Conservation (phyloP, 371 early-diverging fungal genomes). For the Rhizopus microsporus region DNA sequence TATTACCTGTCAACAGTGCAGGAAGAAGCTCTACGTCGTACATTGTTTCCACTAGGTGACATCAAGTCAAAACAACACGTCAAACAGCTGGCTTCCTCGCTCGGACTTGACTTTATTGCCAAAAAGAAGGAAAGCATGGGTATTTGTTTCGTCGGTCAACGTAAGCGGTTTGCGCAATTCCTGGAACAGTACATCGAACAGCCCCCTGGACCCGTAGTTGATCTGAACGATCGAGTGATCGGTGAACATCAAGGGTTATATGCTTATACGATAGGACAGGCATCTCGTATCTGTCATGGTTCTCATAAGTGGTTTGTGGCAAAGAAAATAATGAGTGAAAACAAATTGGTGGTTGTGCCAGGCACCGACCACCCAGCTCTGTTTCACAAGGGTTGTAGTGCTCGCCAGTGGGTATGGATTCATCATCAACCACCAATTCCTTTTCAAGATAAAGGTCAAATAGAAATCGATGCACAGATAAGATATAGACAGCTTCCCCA, state of each 20-base stretch:
- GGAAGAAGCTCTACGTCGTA: slow-evolving; percentile 48
- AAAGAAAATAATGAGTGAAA: slow-evolving; percentile 33
- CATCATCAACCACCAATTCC: slow-evolving; percentile 22
- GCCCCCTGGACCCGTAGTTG: slow-evolving; percentile 63
- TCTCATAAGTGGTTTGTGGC: slow-evolving; percentile 61
- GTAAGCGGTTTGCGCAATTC: slow-evolving; percentile 76
- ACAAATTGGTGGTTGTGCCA: slow-evolving; percentile 43
- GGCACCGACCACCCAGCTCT: slow-evolving; percentile 49
- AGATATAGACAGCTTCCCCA: slow-evolving; percentile 50
- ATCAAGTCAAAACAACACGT: slow-evolving; percentile 70
- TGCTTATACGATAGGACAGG: slow-evolving; percentile 76
- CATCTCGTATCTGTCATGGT: slow-evolving; percentile 61
- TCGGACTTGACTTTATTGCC: slow-evolving; percentile 60
- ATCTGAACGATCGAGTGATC: slow-evolving; percentile 57
- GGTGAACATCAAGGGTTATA: slow-evolving; percentile 74
- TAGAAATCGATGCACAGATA: slow-evolving; percentile 42
- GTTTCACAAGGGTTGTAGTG: slow-evolving; percentile 30
- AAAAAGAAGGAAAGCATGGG: slow-evolving; percentile 92
- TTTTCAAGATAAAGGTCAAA: slow-evolving; percentile 3
- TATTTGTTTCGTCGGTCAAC: slow-evolving; percentile 93
- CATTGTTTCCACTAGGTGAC: slow-evolving; percentile 88
- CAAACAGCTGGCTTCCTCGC: slow-evolving; percentile 64
- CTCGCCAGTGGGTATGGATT: slow-evolving; percentile 52
- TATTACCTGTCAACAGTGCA: slow-evolving; percentile 84
- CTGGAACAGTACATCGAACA: slow-evolving; percentile 67